These are phyloP conservation scores for Ophidiomyces ophidiicola DNA, from an alignment of 2,329 filamentous ascomycete species.

Conservation along the genomic window DNA sequence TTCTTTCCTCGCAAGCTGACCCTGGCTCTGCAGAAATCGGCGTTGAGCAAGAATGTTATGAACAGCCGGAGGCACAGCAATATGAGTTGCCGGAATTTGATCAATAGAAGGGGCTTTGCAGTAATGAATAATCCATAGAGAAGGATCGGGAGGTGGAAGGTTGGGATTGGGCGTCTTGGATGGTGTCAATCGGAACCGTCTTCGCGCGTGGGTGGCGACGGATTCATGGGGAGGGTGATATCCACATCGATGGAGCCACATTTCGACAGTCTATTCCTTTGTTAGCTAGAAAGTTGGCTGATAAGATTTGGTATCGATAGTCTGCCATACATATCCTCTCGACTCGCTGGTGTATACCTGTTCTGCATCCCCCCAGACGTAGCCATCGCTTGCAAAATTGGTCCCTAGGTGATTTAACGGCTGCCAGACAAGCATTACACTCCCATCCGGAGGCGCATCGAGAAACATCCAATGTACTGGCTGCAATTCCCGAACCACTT, in stretches of 20 bases:
- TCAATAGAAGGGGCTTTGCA: slow-evolving; percentile 62
- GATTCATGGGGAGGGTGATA: slow-evolving; percentile 63
- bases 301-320: not conserved
- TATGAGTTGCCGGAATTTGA: slow-evolving; percentile 53
- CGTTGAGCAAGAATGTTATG: slow-evolving; percentile 37
- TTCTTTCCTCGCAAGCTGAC: slow-evolving; percentile 75
- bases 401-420: slow-evolving; percentile 57
- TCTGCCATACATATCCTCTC: slow-evolving; percentile 50
- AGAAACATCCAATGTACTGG: slow-evolving; percentile 92
- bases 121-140: slow-evolving; percentile 87
- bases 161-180: slow-evolving; percentile 57
- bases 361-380: slow-evolving; percentile 78
- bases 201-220: slow-evolving; percentile 62
- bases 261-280: slow-evolving; percentile 61
- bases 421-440: slow-evolving; percentile 79
- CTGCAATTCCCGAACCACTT: slow-evolving; percentile 70
- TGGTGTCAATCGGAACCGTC: slow-evolving; percentile 74
- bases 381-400: slow-evolving; percentile 81
- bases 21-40: slow-evolving; percentile 55
- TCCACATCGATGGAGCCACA: slow-evolving; percentile 70
- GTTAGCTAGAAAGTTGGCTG: slow-evolving; percentile 1
- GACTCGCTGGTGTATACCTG: slow-evolving; percentile 63
- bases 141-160: slow-evolving; percentile 60
- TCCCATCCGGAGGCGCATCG: slow-evolving; percentile 67
- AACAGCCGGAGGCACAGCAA: slow-evolving; percentile 36